Evolutionary conservation across 192 early-diverging fungal genomes (phyloP), one percentile per base, ranked within the genome.

Genomic region (Dissophora globulifera): DNA sequence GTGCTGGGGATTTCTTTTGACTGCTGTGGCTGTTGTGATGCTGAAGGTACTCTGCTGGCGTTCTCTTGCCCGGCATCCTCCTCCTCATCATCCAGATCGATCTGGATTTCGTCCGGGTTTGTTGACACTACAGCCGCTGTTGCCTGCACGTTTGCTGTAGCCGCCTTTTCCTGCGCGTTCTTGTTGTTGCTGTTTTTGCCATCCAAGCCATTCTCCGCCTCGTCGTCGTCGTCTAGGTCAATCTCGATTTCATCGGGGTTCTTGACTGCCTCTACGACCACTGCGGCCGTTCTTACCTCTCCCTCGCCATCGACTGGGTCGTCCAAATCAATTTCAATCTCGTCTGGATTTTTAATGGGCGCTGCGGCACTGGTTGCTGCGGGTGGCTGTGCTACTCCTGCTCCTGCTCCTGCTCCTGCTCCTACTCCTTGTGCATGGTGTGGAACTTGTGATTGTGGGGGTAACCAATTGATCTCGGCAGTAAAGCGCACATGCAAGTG

Each of bases 401-500:
- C 15, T n/a, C n/a, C n/a, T n/a, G n/a, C n/a, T n/a, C n/a, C n/a
- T n/a, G n/a, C n/a, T n/a, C n/a, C n/a, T n/a, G n/a, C n/a, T n/a
- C n/a, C 31, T 19, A 20, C 5, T 31, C 32, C 40, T 33, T 35
- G 47, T 57, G 33, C 27, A 10, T 23, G 45, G n/a, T n/a, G n/a
- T n/a, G n/a, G n/a, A n/a, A n/a, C n/a, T 58, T 51, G 53, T 19
- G 1, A n/a, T 59, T 19, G 41, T 27, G 40, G 3, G 13, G 58
- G 19, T 66, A 78, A 63, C 83, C 79, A 87, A 23, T 78, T 19
- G 17, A 93, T 85, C 0, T 89, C 25, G 1, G 97, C 96, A 26
- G 90, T 81, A 72, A 90, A 99, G 27, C 93, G 88, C 22, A 97
- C 93, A 72, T 99, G 98, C 59, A 98, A 71, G 78, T 99, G 98